These are phyloP conservation scores for Mucor velutinosus DNA, from an alignment of 371 early-diverging fungal species.

Conservation along the genomic window DNA sequence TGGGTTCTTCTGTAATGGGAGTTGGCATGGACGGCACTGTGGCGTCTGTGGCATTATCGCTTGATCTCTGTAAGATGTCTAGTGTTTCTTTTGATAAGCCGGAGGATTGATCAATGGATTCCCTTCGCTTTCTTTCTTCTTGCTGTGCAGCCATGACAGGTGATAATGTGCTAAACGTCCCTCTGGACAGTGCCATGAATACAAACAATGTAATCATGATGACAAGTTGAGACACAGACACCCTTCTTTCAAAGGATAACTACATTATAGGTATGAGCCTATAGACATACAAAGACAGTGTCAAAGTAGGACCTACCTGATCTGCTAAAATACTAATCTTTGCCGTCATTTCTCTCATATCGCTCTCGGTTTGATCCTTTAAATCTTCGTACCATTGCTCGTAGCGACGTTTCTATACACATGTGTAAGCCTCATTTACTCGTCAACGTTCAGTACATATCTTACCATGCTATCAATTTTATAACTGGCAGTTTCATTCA, in stretches of 20 bases:
- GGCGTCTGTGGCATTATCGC: neutral
- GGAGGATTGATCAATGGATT: slow-evolving; percentile 24
- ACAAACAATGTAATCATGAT: slow-evolving; percentile 57
- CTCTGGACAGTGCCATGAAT: slow-evolving; percentile 55
- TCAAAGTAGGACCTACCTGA: slow-evolving; percentile 35
- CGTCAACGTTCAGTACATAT: no score
- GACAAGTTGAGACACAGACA: slow-evolving; percentile 60
- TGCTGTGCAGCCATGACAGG: slow-evolving; percentile 52
- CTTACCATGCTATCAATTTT: slow-evolving; percentile 62
- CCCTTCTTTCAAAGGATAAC: slow-evolving; percentile 65
- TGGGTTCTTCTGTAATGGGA: neutral
- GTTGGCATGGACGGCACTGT: neutral
- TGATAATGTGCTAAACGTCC: slow-evolving; percentile 44
- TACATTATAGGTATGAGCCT: slow-evolving; percentile 6
- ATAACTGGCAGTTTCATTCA: slow-evolving; percentile 64
- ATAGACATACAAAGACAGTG: neutral
- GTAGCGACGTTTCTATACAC: slow-evolving; percentile 48
- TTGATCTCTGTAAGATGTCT: neutral
- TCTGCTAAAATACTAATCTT: slow-evolving; percentile 60
- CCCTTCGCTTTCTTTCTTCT: slow-evolving; percentile 40
- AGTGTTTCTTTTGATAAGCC: slow-evolving; percentile 3
- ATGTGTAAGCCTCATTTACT: neutral
- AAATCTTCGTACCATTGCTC: slow-evolving; percentile 66
- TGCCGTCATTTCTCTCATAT: slow-evolving; percentile 48
- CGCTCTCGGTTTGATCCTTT: slow-evolving; percentile 47